Evolutionary conservation across 2,329 filamentous ascomycete species (phyloP).

Genomic region (Blastomyces gilchristii): DNA sequence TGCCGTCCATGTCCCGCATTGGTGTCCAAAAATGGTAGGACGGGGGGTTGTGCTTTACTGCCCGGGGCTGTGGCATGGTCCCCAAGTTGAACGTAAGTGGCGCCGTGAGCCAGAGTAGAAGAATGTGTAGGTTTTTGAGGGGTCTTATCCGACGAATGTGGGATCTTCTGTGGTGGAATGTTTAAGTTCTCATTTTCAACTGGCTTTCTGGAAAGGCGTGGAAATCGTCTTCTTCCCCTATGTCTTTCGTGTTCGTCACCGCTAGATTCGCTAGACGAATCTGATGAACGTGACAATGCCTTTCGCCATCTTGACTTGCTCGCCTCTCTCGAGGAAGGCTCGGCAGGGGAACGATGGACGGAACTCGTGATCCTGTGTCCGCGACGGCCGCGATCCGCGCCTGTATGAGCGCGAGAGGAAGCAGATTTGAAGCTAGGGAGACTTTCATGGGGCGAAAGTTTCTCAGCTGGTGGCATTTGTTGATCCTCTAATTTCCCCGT

Average conservation of each 20-base stretch:
- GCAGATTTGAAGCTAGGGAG: slow-evolving; percentile 33
- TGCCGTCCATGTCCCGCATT: background rate
- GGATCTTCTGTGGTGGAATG: background rate
- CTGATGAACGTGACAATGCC: slow-evolving; percentile 43
- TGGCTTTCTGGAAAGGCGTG: slow-evolving; percentile 9
- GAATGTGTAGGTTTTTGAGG: background rate
- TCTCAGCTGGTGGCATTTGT: background rate
- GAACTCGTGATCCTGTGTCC: slow-evolving; percentile 52
- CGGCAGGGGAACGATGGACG: slow-evolving; percentile 47
- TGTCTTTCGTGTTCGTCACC: slow-evolving; percentile 25
- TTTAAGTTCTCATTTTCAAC: slow-evolving; percentile 3
- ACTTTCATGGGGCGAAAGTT: slow-evolving; percentile 18
- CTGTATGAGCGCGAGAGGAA: slow-evolving; percentile 19
- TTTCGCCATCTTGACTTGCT: slow-evolving; percentile 46
- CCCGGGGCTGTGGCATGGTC: background rate
- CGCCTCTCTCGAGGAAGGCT: slow-evolving; percentile 39
- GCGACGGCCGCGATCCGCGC: slow-evolving; percentile 45
- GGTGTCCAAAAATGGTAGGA: slow-evolving; percentile 9
- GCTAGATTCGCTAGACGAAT: slow-evolving; percentile 49
- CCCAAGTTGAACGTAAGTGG: background rate
- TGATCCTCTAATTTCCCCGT: background rate
- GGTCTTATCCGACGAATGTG: background rate
- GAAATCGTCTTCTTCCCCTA: slow-evolving; percentile 9
- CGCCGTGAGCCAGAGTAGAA: background rate
- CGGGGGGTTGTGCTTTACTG: background rate